Base-by-base conservation (phyloP, 2,329 filamentous ascomycete species). In the Aureobasidium sp. region DNA sequence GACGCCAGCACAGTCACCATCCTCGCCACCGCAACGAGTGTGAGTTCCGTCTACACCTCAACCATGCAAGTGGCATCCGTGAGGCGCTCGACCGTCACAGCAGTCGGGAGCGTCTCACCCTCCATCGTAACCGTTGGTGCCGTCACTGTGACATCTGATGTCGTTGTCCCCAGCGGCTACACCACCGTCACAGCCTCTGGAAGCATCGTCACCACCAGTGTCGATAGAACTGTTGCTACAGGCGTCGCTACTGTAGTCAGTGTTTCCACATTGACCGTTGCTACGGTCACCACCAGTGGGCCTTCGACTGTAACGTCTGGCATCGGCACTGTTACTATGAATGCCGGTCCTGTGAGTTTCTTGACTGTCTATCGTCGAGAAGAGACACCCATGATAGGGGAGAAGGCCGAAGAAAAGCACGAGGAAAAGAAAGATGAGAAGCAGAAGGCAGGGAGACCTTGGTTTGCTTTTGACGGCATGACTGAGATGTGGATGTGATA, bases 401-500 rank as follows among this genome's bases (percentile, higher is more conserved):
- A n/a, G 0, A 27, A 46, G 8, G 4, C n/a, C 17, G 23, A n/a
- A 3, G 7, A 37, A 8, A 19, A 19, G 3, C 7, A n/a, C 2
- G 10, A 8, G 13, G 37, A 15, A n/a, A n/a, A 43, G 17, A 11
- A 27, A 5, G 21, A 10, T 5, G 15, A 21, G 3, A 17, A 8
- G 37, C 3, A 45, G 25, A 45, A 55, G n/a, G 10, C 4, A 27
- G 21, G 19, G 7, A 42, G 27, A 35, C 27, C 35, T 7, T 57
- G 53, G 53, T 25, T 46, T 37, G 53, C 40, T 11, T 46, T n/a
- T 37, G 53, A 57, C 19, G 40, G 53, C 9, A 11, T 45, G 53
- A 45, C 53, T 10, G 53, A 57, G 11, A 45, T 57, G 29, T 57
- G 53, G 53, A 57, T 57, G 53, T 57, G 25, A 50, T n/a, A 15